Evolutionary conservation across 2,329 filamentous ascomycete genomes (phyloP), one percentile per base, ranked within the genome.

Genomic region (Fusarium nelsonii): DNA sequence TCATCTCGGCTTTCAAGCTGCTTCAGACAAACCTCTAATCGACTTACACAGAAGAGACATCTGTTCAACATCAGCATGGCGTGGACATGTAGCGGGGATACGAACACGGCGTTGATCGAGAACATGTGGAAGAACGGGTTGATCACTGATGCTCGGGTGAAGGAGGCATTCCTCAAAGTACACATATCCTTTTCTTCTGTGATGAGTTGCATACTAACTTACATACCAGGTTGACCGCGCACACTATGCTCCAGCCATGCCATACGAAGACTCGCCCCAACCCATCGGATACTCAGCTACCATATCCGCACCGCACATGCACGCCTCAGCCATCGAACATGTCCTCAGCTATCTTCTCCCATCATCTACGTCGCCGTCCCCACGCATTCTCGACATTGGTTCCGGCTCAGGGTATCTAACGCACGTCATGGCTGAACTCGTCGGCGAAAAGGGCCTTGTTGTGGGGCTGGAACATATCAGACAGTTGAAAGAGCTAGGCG

Each of bases 381-480:
- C 84, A 3, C 80, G 91, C 70, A 83, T 93, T 2, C 84, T 95
- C 3, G 92, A 95, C 73, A 85, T 95, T 62, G 92, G 92, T 3
- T 91, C 88, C 46, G 92, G 92, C 1, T 91, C 88, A 3, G 92
- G 92, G 0, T 98, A 97, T 76, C 83, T 99, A 14, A 97, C 94
- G 7, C 93, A 97, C 73, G 89, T 97, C 0, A 80, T 98, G 9
- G 94, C 94, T 1, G 92, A 95, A 76, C 84, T 97, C 1, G 90
- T 91, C 2, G 88, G 86, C 4, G 78, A 75, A 0, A 69, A 70
- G 5, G 84, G 75, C 6, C 77, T 83, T 0, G 89, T 94, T 0
- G 85, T 94, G 14, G 92, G 92, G 0, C 80, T 95, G 20, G 92
- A 95, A 75, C 92, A 95, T 77, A 92, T 95, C 60, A 74, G 78